Evolutionary conservation across 2,329 filamentous ascomycete species (phyloP).

Genomic region (Penicillium vulpinum): DNA sequence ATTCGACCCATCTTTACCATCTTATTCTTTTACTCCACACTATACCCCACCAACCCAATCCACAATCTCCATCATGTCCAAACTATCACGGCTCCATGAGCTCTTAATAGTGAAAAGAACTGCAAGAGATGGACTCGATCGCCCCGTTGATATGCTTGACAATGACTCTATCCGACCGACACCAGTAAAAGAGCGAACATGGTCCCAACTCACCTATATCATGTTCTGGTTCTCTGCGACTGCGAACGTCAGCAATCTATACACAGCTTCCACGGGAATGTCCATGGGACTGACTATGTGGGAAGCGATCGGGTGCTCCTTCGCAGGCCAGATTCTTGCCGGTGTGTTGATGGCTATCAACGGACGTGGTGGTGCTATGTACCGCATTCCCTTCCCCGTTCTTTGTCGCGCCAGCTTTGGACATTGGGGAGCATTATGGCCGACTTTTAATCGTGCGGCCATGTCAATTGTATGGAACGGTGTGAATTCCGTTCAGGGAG

Average conservation of each 20-base stretch:
- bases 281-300: conserved; percentile 52
- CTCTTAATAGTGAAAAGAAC: conserved; percentile 20
- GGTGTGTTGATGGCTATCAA: conserved; percentile 42
- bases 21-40: not conserved
- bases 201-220: conserved; percentile 44
- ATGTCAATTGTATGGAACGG: conserved; percentile 52
- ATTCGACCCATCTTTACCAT: not conserved
- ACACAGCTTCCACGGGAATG: conserved; percentile 43
- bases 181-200: conserved; percentile 43
- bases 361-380: conserved; percentile 46
- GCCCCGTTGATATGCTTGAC: conserved; percentile 29
- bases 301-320: conserved; percentile 47
- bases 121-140: conserved; percentile 16
- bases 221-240: conserved; percentile 46
- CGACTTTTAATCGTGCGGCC: conserved; percentile 39
- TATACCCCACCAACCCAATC: not conserved
- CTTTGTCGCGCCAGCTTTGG: conserved; percentile 48
- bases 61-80: not conserved
- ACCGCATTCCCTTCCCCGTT: conserved; percentile 48
- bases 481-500: conserved; percentile 43
- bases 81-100: conserved; percentile 14
- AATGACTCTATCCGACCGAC: conserved; percentile 47
- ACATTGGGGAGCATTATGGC: conserved; percentile 49
- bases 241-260: conserved; percentile 43
- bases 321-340: conserved; percentile 44